Evolutionary conservation across 2,329 filamentous ascomycete species (phyloP).

Genomic region (Bipolaris zeicola): DNA sequence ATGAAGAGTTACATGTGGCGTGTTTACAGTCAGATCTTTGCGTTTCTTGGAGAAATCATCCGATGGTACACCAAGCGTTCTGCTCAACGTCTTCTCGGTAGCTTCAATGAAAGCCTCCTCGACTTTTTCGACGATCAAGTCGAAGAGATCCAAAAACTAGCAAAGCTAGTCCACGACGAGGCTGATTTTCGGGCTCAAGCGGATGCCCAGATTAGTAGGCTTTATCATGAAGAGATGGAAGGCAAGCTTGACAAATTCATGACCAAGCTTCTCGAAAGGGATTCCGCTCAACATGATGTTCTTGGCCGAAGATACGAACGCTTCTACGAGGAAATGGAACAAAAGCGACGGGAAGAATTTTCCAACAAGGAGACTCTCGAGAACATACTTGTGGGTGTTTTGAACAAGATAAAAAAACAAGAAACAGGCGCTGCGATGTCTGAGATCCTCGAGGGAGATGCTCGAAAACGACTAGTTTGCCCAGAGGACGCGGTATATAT

Average conservation of each 20-base stretch:
- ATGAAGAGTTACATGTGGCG: slow-evolving; percentile 3
- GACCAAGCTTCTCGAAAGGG: neutral
- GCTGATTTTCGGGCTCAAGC: neutral
- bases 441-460: neutral
- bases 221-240: neutral
- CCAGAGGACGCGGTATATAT: neutral
- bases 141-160: neutral
- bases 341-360: neutral
- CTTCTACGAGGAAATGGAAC: neutral
- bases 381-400: neutral
- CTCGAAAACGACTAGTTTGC: neutral
- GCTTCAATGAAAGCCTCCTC: neutral
- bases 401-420: neutral
- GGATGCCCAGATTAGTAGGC: neutral
- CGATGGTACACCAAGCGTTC: slow-evolving; percentile 1
- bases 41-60: slow-evolving; percentile 1
- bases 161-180: neutral
- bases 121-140: neutral
- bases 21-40: slow-evolving; percentile 1
- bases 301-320: neutral
- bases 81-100: neutral
- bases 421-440: neutral
- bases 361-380: neutral
- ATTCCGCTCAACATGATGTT: neutral
- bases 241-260: neutral